Percentiles rank a stretch among this genome's conserved stretches.
Conservation (phyloP, 2,329 filamentous ascomycete species). For the Thelonectria blattea region DNA sequence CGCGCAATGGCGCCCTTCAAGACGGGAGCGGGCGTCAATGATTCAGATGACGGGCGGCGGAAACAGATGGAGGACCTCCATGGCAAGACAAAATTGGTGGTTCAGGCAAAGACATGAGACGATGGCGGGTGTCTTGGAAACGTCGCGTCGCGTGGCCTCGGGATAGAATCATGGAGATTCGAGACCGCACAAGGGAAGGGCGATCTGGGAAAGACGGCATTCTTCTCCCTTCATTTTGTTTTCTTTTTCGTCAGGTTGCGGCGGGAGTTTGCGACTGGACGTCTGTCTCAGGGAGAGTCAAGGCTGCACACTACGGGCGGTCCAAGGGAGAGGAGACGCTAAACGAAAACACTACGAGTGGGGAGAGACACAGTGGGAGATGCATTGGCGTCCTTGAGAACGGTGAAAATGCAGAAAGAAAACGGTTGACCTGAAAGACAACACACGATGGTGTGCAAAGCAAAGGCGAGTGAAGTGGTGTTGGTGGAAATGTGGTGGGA, state of each 20-base stretch:
- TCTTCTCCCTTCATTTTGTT: neutral
- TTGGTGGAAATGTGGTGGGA: no score
- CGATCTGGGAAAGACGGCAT: neutral
- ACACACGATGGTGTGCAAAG: constrained; percentile 9
- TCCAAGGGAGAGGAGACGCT: no score
- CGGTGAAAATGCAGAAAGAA: neutral
- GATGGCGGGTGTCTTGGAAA: constrained; percentile 31
- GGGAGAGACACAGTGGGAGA: neutral
- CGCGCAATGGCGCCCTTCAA: neutral
- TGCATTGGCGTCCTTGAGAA: neutral
- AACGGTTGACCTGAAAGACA: constrained; percentile 6
- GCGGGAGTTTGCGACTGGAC: constrained; percentile 1
- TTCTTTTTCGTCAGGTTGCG: neutral
- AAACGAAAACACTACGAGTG: neutral
- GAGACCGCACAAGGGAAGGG: constrained; percentile 10
- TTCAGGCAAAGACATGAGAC: constrained; percentile 24
- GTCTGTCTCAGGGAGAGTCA: constrained; percentile 16
- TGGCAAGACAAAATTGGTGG: constrained; percentile 7
- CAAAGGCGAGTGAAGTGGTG: no score
- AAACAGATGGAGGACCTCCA: constrained; percentile 1
- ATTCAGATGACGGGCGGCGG: neutral
- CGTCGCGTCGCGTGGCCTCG: constrained; percentile 9
- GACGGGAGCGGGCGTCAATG: constrained; percentile 7
- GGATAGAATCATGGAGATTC: constrained; percentile 8
- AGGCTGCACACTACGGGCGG: neutral